A percentile compares a stretch with the other conserved stretches of the same genome.
phyloP scores from a whole-genome alignment of 2,329 filamentous ascomycete species.

The Neofusicoccum ribis region DNA sequence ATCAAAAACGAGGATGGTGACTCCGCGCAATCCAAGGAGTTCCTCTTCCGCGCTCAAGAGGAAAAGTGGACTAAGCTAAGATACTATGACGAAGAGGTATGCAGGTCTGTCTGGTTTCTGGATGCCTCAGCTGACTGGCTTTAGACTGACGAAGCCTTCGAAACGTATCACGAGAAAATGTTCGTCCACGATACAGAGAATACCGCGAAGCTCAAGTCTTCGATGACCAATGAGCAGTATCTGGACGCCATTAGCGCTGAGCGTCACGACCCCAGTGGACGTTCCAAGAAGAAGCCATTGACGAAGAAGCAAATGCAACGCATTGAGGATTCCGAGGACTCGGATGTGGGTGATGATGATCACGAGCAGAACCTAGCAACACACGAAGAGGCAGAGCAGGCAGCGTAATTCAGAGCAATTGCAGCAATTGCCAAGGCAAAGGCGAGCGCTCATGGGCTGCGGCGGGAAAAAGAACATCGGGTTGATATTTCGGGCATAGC shows the following conservation, averaged over 20 bases:
- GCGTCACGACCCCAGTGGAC: slow-evolving; percentile 39
- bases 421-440: not conserved
- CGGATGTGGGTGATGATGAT: slow-evolving; percentile 2
- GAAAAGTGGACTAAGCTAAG: slow-evolving; percentile 79
- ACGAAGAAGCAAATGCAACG: slow-evolving; percentile 26
- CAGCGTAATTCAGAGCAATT: not conserved
- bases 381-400: not conserved
- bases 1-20: slow-evolving; percentile 75
- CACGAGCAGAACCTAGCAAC: not conserved
- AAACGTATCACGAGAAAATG: slow-evolving; percentile 72
- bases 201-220: slow-evolving; percentile 53
- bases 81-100: slow-evolving; percentile 77
- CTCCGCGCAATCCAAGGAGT: slow-evolving; percentile 71
- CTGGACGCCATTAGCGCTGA: slow-evolving; percentile 64
- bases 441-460: not conserved
- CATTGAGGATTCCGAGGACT: slow-evolving; percentile 20
- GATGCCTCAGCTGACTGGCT: not conserved
- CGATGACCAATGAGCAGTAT: slow-evolving; percentile 60
- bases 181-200: slow-evolving; percentile 53
- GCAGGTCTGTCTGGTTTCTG: not conserved
- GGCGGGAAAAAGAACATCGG: not conserved
- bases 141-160: slow-evolving; percentile 68
- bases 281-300: slow-evolving; percentile 39
- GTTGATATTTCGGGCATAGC: slow-evolving; percentile 3
- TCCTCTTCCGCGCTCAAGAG: slow-evolving; percentile 74